These are phyloP conservation scores for Solanum neorickii DNA, from an alignment of 257 asterid species.

Conservation along the genomic window DNA sequence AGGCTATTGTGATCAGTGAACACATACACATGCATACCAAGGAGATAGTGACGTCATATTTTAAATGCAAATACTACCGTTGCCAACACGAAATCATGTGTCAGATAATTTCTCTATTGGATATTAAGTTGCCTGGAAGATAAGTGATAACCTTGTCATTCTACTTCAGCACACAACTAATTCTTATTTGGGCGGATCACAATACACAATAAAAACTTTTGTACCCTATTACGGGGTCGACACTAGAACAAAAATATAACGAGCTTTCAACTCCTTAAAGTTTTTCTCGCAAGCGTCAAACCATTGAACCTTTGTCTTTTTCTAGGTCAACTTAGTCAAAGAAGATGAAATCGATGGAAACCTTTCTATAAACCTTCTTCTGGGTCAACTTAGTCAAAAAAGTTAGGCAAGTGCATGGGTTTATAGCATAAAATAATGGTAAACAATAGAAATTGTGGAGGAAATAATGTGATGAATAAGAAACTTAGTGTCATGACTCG, in stretches of 20 bases:
- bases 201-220: too few relatives aligned
- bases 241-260: neutral
- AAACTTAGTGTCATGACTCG: neutral
- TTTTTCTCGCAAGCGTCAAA: neutral
- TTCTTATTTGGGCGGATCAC: neutral
- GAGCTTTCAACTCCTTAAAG: neutral
- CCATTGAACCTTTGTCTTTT: too few relatives aligned
- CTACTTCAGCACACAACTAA: neutral
- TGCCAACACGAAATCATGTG: neutral
- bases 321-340: neutral
- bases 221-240: neutral
- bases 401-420: neutral
- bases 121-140: neutral
- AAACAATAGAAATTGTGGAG: neutral
- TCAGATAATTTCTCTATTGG: neutral
- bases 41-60: neutral
- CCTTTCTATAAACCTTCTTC: neutral
- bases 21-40: neutral
- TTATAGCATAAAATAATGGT: neutral
- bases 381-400: too few relatives aligned
- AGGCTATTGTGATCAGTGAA: neutral
- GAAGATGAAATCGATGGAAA: neutral
- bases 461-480: neutral
- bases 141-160: neutral
- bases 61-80: neutral